A percentile compares a stretch with the other conserved stretches of the same genome.
phyloP scores from a whole-genome alignment of 129 eudicot genomes.

The Chrysanthemum lavandulifolium region DNA sequence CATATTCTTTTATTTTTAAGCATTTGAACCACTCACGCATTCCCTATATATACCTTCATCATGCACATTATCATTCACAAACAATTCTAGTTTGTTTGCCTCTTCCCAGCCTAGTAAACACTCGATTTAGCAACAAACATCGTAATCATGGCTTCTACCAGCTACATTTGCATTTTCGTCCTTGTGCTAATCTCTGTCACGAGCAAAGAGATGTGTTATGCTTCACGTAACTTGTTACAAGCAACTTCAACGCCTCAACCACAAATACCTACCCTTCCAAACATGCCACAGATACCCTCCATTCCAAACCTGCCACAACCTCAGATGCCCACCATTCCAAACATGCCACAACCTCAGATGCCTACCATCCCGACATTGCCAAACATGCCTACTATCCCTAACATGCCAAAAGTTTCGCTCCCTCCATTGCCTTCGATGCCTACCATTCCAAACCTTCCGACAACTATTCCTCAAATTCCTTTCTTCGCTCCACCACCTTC shows the following conservation, averaged over 20 bases:
- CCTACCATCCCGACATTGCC: conserved; percentile 14
- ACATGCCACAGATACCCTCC: conserved; percentile 17
- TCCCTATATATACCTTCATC: too few relatives aligned
- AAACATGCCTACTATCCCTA: conserved; percentile 9
- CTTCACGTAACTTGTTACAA: conserved; percentile 31
- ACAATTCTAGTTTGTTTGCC: too few relatives aligned
- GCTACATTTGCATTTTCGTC: conserved; percentile 10
- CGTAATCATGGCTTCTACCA: conserved; percentile 18
- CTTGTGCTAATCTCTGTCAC: conserved; percentile 7
- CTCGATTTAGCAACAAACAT: too few relatives aligned
- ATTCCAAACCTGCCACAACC: conserved; percentile 21
- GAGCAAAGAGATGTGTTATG: conserved; percentile 21
- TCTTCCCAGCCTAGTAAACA: too few relatives aligned
- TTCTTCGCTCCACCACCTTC: conserved; percentile 31
- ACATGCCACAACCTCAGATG: conserved; percentile 21
- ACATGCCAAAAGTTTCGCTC: conserved; percentile 23
- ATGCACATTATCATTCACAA: too few relatives aligned
- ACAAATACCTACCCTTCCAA: conserved; percentile 20
- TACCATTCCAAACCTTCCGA: conserved; percentile 26
- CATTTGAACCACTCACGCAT: too few relatives aligned
- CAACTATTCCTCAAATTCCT: conserved; percentile 21
- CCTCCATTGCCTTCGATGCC: conserved; percentile 30
- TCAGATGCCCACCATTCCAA: not conserved
- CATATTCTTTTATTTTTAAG: too few relatives aligned
- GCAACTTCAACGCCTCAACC: conserved; percentile 31